Evolutionary conservation across 495 filamentous ascomycete species (phyloP), one percentile per base, ranked within the genome.

Genomic region (Penicillium ochrochloron): DNA sequence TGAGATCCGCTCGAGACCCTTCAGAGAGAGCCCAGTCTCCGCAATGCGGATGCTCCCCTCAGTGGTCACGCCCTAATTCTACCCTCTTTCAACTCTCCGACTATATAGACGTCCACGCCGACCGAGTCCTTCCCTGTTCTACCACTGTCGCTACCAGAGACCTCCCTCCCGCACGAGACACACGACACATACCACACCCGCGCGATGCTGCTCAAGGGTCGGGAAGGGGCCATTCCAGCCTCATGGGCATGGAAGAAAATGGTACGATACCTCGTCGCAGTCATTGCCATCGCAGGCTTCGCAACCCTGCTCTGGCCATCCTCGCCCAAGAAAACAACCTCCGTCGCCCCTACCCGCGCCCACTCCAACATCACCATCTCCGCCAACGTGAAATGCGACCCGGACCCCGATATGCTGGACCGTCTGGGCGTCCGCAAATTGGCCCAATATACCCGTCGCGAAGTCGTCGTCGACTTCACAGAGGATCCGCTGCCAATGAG

Each of bases 391-490:
- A 46, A 62, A 35, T 82, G 80, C 62, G 69, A 78, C 44, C 66
- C 73, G 15, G 76, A 82, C 54, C 25, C 67, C 33, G 70, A 73
- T 6, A 58, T 72, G 35, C 63, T 82, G 48, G 37, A 61, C 17
- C 68, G 66, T 21, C 68, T 81, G 19, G 59, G 74, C 15, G 63
- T 82, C 31, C 48, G 56, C 19, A 76, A 74, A 57, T 41, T 81
- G 27, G 68, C 70, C 53, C 65, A 77, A 33, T 84, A 80, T 50
- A 74, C 73, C 57, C 78, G 80, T 9, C 80, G 81, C 5, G 80
- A 82, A 62, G 73, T 84, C 12, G 62, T 79, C 1, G 70, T 70
- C 39, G 71, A 78, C 17, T 19, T 73, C 19, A 71, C 76, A 12
- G 60, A 65, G 14, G 70, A 74, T 6, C 60, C 65, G 1, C 35